Base-by-base conservation (phyloP, 768 basidiomycete species). In the Postia placenta region DNA sequence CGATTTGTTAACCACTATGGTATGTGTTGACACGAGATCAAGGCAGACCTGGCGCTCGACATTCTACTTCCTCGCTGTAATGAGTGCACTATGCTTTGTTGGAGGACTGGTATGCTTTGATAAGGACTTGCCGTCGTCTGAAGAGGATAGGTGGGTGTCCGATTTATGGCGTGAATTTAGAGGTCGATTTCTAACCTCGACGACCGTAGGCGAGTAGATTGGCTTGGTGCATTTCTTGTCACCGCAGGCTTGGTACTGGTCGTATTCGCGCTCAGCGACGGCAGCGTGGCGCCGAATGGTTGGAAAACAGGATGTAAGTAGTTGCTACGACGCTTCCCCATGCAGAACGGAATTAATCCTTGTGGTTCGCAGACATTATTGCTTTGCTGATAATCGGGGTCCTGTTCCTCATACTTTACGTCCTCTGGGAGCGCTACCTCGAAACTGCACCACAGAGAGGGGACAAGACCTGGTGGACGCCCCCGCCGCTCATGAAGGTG, bases 261-360 rank as follows among this genome's bases (percentile, higher is more conserved):
- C 52, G 73, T 84, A 6, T 92, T 90, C 56, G 81, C 82, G 0
- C 74, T 93, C 2, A 79, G 82, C 42, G 78, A 87, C 53, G 87
- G 80, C 5, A 73, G 73, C 17, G 66, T 72, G 14, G 83, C 80
- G 3, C 70, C 75, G 0, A 41, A 78, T 3, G 75, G 78, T 6
- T 91, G 86, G 86, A 67, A 62, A 7, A 83, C 83, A 4, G 55
- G 68, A 4, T 79, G 80, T 82, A 54, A 49, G 78, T 59, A 0
- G 15, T 22, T 14, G 12, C 35, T 42, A n/a, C 5, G 42, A 17
- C 24, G 26, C 28, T 40, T 2, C 19, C 20, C 17, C 63, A 64
- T 65, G 35, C n/a, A 63, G 53, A 47, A 28, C 45, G 44, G 33
- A 37, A 45, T 45, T 38, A 39, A 50, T 41, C 9, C 47, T 24